phyloP scores from a whole-genome alignment of 2,329 filamentous ascomycete species.

The Lasiodiplodia theobromae region DNA sequence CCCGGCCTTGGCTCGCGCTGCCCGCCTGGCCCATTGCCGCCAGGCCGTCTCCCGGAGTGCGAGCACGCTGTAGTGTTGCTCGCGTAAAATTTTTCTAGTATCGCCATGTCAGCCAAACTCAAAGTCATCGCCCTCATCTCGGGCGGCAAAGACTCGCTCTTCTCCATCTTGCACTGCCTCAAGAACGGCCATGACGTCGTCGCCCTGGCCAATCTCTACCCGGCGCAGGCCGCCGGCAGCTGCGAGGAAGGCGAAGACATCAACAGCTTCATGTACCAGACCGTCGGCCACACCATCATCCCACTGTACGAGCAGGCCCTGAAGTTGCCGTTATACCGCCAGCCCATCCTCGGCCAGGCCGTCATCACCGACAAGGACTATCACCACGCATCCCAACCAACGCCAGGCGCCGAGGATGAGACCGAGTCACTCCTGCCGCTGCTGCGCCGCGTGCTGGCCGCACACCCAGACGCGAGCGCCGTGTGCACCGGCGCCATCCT shows the following conservation, averaged over 20 bases:
- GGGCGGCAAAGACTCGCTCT: slow-evolving; percentile 97
- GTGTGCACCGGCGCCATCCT: slow-evolving; percentile 90
- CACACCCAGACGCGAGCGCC: slow-evolving; percentile 83
- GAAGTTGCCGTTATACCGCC: slow-evolving; percentile 82
- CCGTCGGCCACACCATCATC: slow-evolving; percentile 86
- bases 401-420: slow-evolving; percentile 67
- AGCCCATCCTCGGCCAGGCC: slow-evolving; percentile 75
- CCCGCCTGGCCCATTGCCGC: not conserved
- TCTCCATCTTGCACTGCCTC: slow-evolving; percentile 87
- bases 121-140: slow-evolving; percentile 91
- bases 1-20: not conserved
- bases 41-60: not conserved
- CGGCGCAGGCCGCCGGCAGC: slow-evolving; percentile 44
- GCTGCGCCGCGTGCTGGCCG: slow-evolving; percentile 68
- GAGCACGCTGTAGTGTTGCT: slow-evolving; percentile 29
- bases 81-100: slow-evolving; percentile 45
- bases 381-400: slow-evolving; percentile 28
- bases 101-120: slow-evolving; percentile 23
- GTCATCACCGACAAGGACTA: slow-evolving; percentile 78
- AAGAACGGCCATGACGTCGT: slow-evolving; percentile 84
- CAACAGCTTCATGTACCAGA: slow-evolving; percentile 99
- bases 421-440: slow-evolving; percentile 86
- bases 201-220: slow-evolving; percentile 88
- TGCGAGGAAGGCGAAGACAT: slow-evolving; percentile 67
- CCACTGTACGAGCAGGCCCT: slow-evolving; percentile 84